phyloP scores from a whole-genome alignment of 2,329 filamentous ascomycete species.

The Diaporthe amygdali region DNA sequence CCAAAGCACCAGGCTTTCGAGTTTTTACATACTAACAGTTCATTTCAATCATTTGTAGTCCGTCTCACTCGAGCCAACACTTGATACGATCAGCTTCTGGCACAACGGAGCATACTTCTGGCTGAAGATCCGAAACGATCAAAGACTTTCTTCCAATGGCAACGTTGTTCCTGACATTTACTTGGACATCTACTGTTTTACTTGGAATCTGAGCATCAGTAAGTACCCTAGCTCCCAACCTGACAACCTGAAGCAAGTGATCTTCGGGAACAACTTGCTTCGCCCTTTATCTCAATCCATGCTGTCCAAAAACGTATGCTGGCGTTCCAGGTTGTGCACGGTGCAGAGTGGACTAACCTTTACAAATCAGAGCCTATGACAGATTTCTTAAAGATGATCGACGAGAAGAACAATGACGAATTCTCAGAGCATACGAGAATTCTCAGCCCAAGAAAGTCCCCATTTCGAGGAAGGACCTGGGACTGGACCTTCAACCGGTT shows the following conservation, averaged over 20 bases:
- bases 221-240: neutral
- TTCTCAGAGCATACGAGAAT: neutral
- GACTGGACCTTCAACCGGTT: neutral
- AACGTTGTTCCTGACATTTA: conserved; percentile 32
- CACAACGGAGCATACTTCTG: neutral
- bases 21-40: neutral
- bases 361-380: neutral
- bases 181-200: conserved; percentile 29
- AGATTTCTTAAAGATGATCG: neutral
- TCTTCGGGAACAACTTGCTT: neutral
- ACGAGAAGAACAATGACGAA: conserved; percentile 5
- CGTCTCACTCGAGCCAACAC: neutral
- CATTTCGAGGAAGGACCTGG: neutral
- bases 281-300: neutral
- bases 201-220: conserved; percentile 12
- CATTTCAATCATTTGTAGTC: neutral
- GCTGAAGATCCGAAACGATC: neutral
- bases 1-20: neutral
- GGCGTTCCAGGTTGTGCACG: neutral
- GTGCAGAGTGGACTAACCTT: neutral
- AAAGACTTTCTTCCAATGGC: neutral
- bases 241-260: neutral
- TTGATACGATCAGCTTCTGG: neutral
- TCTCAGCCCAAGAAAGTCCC: neutral
- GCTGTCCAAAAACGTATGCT: neutral